Evolutionary conservation across 108 stramenopile genomes (phyloP).

Genomic region (Fistulifera solaris): DNA sequence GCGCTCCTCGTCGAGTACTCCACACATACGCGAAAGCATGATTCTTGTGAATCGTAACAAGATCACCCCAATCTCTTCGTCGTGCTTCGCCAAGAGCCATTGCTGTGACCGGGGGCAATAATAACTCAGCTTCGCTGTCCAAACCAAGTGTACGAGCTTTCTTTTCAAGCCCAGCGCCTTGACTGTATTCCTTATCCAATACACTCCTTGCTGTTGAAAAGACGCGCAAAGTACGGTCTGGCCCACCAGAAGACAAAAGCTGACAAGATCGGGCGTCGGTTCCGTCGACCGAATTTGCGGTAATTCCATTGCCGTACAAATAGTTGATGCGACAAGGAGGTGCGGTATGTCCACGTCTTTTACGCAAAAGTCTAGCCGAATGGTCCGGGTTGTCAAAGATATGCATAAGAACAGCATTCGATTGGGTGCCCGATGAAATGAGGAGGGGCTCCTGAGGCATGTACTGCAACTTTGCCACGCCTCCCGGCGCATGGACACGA

Average conservation of each 20-base stretch:
- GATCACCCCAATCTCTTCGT: slow-evolving; percentile 76
- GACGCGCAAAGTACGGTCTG: slow-evolving; percentile 60
- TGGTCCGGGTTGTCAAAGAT: slow-evolving; percentile 83
- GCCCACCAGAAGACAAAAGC: slow-evolving; percentile 53
- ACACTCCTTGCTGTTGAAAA: slow-evolving; percentile 77
- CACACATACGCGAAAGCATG: slow-evolving; percentile 86
- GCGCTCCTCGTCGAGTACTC: slow-evolving; percentile 63
- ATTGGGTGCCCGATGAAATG: slow-evolving; percentile 53
- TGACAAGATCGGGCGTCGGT: slow-evolving; percentile 78
- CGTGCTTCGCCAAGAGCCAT: slow-evolving; percentile 55
- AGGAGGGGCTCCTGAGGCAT: slow-evolving; percentile 76
- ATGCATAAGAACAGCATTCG: slow-evolving; percentile 64
- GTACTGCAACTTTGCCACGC: slow-evolving; percentile 58
- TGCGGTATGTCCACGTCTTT: slow-evolving; percentile 66
- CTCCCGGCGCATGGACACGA: slow-evolving; percentile 54
- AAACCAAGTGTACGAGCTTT: slow-evolving; percentile 56
- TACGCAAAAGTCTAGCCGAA: slow-evolving; percentile 58
- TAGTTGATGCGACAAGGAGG: slow-evolving; percentile 65
- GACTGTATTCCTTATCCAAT: slow-evolving; percentile 78
- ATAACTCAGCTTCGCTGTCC: slow-evolving; percentile 40
- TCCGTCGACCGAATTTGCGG: slow-evolving; percentile 60
- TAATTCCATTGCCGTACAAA: slow-evolving; percentile 50
- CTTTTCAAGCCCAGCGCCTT: slow-evolving; percentile 72
- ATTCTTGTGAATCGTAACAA: slow-evolving; percentile 80
- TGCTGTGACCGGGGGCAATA: slow-evolving; percentile 59